Base-by-base conservation (phyloP, 768 basidiomycete genomes). In the Lentinula lateritia region DNA sequence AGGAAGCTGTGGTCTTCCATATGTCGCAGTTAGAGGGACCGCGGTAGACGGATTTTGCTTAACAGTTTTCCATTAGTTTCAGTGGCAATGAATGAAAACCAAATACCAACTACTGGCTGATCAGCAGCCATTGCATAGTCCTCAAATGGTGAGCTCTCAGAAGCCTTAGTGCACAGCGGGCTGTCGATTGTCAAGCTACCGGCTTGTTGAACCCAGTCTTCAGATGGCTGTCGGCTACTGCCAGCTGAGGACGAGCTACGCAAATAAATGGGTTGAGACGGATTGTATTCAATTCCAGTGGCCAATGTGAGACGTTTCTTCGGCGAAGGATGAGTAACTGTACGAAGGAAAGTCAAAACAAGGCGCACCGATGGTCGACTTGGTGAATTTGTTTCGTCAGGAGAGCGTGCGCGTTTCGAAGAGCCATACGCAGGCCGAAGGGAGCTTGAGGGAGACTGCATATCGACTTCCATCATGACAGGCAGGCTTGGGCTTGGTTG, bases 161-260 rank as follows among this genome's bases (percentile, higher is more conserved):
- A 5, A 54, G 36, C 32, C 4, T 28, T n/a, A 42, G 48, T 52
- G 18, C 20, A 41, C 35, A 73, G 66, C 48, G 83, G 82, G 63
- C 83, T 83, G 58, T 82, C 80, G 20, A 92, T 87, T n/a, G 81
- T 79, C 63, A 92, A 78, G 52, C 81, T 86, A 58, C 83, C 80
- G 4, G 90, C 82, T 68, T 86, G 88, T 61, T 78, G 76, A 10
- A 92, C 89, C 90, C 89, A 92, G 67, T 92, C 89, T 61, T 90
- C 90, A 8, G 83, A 80, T 16, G 74, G 71, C 45, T 78, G 74
- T 32, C 78, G 71, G 66, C 79, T 77, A 65, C 73, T 76, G 67
- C 63, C 69, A 48, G 74, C 67, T 59, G 80, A 63, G 34, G 63
- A 67, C 50, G 62, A 67, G 55, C 63, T 68, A 60, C 38, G 67